phyloP scores from a whole-genome alignment of 805 yeast genomes.

The Pachysolen tannophilus region DNA sequence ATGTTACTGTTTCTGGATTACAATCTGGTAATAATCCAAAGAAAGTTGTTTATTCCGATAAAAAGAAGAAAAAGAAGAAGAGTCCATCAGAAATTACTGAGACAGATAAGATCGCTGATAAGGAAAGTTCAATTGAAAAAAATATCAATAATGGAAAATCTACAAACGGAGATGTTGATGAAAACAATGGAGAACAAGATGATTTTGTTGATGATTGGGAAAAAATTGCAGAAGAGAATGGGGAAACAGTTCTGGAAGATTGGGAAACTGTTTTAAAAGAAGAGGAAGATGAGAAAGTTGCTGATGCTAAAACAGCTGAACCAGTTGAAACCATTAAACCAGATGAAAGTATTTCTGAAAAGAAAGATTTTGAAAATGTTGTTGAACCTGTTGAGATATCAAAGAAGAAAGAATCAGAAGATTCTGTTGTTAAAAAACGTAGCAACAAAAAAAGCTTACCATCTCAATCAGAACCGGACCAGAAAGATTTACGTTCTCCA shows the following conservation, averaged over 20 bases:
- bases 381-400: slow-evolving; percentile 13
- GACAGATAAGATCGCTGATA: slow-evolving; percentile 21
- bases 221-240: slow-evolving; percentile 20
- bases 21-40: slow-evolving; percentile 40
- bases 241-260: too few relatives aligned
- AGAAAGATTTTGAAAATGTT: slow-evolving; percentile 18
- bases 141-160: slow-evolving; percentile 19
- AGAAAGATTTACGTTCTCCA: slow-evolving; percentile 85
- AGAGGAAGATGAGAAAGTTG: slow-evolving; percentile 24
- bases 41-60: slow-evolving; percentile 64
- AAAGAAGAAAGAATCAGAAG: slow-evolving; percentile 12
- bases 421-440: slow-evolving; percentile 11
- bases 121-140: slow-evolving; percentile 27
- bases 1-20: slow-evolving; percentile 70
- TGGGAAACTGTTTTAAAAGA: too few relatives aligned
- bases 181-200: slow-evolving; percentile 58
- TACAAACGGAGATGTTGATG: slow-evolving; percentile 39
- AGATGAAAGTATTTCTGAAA: slow-evolving; percentile 26
- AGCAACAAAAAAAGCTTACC: slow-evolving; percentile 24
- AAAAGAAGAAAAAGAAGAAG: slow-evolving; percentile 44
- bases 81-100: too few relatives aligned
- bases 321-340: slow-evolving; percentile 17
- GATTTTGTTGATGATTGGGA: slow-evolving; percentile 52
- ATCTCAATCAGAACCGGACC: slow-evolving; percentile 27
- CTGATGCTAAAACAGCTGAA: slow-evolving; percentile 18